Percentiles rank a stretch among this genome's conserved stretches.
Evolutionary conservation across 306 rosid species (phyloP).

Genomic region (Vachellia collinsii): DNA sequence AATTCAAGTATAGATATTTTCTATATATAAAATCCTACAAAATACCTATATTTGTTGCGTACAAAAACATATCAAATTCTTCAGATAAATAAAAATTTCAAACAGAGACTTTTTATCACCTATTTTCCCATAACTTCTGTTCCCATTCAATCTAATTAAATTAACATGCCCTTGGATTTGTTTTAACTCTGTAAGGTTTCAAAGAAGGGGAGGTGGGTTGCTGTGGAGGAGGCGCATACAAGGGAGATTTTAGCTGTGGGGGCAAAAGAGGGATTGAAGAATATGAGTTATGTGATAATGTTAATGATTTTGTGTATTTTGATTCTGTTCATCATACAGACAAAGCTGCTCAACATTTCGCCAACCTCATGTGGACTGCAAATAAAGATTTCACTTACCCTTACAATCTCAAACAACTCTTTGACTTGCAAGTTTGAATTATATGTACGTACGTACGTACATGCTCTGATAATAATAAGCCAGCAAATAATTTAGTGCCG

Average conservation of each 20-base stretch:
- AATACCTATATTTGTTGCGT: too few relatives aligned
- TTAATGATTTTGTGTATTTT: constrained; percentile 46
- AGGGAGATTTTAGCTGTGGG: constrained; percentile 62
- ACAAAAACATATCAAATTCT: too few relatives aligned
- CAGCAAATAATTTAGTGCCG: too few relatives aligned
- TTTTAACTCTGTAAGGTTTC: constrained; percentile 39
- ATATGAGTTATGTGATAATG: constrained; percentile 47
- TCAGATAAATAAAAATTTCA: too few relatives aligned
- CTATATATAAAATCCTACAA: too few relatives aligned
- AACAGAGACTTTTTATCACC: too few relatives aligned
- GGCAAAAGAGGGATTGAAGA: constrained; percentile 49
- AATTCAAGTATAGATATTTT: too few relatives aligned
- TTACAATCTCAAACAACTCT: constrained; percentile 43
- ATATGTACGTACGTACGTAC: too few relatives aligned
- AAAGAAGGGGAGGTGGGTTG: constrained; percentile 52
- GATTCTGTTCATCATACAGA: constrained; percentile 58
- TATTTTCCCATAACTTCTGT: too few relatives aligned
- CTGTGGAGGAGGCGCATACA: constrained; percentile 59
- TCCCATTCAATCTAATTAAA: too few relatives aligned
- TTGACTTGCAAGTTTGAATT: constrained; percentile 12
- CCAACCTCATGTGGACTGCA: constrained; percentile 52
- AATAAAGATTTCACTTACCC: constrained; percentile 6
- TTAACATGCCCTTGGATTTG: too few relatives aligned
- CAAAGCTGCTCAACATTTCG: constrained; percentile 32
- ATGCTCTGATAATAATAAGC: too few relatives aligned